phyloP scores from a whole-genome alignment of 225 moss, liverwort and hornwort species.

The Antitrichia curtipendula region DNA sequence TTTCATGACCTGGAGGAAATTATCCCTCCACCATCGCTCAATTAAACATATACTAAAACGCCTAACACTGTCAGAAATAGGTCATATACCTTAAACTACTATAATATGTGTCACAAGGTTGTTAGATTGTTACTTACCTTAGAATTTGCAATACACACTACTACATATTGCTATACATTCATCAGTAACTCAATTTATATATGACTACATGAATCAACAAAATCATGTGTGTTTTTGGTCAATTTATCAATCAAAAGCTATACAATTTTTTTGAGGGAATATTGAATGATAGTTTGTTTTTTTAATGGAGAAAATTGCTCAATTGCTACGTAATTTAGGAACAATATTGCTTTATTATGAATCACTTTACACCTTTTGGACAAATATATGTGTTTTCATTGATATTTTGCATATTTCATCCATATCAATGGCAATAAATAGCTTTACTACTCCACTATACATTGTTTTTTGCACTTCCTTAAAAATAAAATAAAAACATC shows the following conservation, averaged over 20 bases:
- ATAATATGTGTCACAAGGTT: background rate
- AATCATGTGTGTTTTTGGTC: background rate
- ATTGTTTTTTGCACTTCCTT: accelerated
- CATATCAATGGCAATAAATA: background rate
- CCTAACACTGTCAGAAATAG: too few species aligned
- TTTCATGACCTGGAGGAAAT: too few species aligned
- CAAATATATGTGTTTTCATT: background rate
- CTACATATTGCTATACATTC: background rate
- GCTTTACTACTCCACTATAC: accelerated
- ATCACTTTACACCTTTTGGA: background rate
- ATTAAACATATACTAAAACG: too few species aligned
- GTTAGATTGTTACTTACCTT: background rate
- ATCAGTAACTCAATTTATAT: accelerated
- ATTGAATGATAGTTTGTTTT: accelerated
- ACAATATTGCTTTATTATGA: background rate
- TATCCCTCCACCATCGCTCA: too few species aligned
- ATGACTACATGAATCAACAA: background rate
- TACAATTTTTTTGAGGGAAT: background rate
- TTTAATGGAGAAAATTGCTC: accelerated
- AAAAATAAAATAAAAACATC: too few species aligned
- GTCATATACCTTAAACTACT: background rate
- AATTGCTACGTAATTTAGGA: accelerated
- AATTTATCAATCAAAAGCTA: background rate
- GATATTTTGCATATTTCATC: background rate
- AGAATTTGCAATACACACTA: background rate